Evolutionary conservation across 179 eudicot genomes (phyloP).

Genomic region (Nepenthes alata): DNA sequence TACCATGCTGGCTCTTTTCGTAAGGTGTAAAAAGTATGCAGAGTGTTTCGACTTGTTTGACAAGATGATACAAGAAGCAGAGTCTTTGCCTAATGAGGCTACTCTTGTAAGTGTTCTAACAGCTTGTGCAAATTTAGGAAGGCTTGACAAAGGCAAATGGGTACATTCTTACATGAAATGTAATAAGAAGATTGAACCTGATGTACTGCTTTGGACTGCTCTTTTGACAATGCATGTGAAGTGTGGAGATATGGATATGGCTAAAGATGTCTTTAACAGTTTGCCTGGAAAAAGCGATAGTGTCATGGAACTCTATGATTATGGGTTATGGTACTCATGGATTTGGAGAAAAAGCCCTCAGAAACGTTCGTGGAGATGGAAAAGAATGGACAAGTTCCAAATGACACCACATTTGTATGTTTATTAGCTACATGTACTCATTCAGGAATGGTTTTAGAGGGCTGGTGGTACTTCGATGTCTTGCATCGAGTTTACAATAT

Average conservation of each 20-base stretch:
- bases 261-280: constrained; percentile 35
- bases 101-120: constrained; percentile 44
- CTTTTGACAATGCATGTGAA: constrained; percentile 57
- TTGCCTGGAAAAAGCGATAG: constrained; percentile 43
- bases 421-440: constrained; percentile 45
- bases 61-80: constrained; percentile 24
- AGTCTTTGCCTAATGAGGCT: constrained; percentile 34
- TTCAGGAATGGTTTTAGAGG: constrained; percentile 46
- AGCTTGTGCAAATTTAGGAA: constrained; percentile 38
- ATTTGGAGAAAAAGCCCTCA: constrained; percentile 32
- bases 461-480: constrained; percentile 54
- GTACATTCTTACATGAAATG: constrained; percentile 31
- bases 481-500: constrained; percentile 43
- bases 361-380: constrained; percentile 37
- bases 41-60: constrained; percentile 45
- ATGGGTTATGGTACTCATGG: constrained; percentile 54
- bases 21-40: constrained; percentile 27
- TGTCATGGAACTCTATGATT: constrained; percentile 66
- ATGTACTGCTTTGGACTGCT: constrained; percentile 41
- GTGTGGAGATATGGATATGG: constrained; percentile 52
- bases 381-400: constrained; percentile 28
- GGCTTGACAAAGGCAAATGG: constrained; percentile 38
- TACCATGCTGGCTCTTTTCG: constrained; percentile 40
- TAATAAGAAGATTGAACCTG: constrained; percentile 22
- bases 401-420: constrained; percentile 42